Base-by-base conservation (phyloP, 1,284 basidiomycete genomes). In the Agroathelia rolfsii region DNA sequence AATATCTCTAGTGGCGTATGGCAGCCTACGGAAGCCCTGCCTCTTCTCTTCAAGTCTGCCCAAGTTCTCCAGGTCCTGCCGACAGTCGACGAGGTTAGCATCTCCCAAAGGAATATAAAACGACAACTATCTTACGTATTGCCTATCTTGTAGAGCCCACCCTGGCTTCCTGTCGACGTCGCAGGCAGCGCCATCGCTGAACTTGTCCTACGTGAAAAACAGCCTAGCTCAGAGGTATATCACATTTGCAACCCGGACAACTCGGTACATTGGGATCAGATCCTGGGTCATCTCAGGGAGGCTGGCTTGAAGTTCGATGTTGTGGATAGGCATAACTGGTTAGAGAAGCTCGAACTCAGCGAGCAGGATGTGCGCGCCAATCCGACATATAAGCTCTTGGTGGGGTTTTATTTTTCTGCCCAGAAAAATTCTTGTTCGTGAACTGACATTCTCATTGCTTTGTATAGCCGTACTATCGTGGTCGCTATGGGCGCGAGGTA, bases 161-260 rank as follows among this genome's bases (percentile, higher is more conserved):
- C 65, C 8, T 79, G 74, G 75, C 55, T 78, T 2, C 72, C 72
- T 0, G 69, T 76, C 28, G 63, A 78, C 49, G 55, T 59, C 28
- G 73, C 74, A 0, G 76, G 64, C 1, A 49, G 53, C 17, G 59
- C 62, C 6, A 66, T 78, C 36, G 43, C 59, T 20, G 71, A 77
- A 33, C 55, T 77, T 28, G 53, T 66, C 5, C n/a, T n/a, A n/a
- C n/a, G n/a, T n/a, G n/a, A n/a, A n/a, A n/a, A n/a, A n/a, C n/a
- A n/a, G n/a, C n/a, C n/a, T n/a, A n/a, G n/a, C n/a, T 51, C 33
- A 8, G 40, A 43, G 5, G 61, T 72, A 0, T 72, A 66, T 45
- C 68, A 74, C 42, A 53, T 74, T 32, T 55, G 72, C 17, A 66
- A 69, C 33, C 56, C 61, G 1, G 50, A 59, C 6, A 42, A 45